Percentiles rank a stretch among this genome's conserved stretches.
Evolutionary conservation across 2,329 filamentous ascomycete species (phyloP).

Genomic region (Juglanconis oblonga): DNA sequence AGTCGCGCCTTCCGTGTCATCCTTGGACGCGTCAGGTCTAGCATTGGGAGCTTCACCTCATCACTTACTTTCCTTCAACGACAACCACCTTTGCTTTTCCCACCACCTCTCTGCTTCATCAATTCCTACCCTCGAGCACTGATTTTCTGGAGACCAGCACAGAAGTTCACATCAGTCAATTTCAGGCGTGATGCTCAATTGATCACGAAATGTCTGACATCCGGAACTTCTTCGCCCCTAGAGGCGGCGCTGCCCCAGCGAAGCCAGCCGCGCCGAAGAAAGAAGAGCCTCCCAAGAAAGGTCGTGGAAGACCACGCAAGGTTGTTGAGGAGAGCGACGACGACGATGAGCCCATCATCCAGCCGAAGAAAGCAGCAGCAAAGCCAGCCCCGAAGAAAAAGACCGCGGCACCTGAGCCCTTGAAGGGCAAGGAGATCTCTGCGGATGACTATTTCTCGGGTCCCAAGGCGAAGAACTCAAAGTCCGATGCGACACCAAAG

Average conservation of each 20-base stretch:
- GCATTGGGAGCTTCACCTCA: background rate
- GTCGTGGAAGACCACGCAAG: conserved; percentile 31
- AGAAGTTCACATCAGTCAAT: background rate
- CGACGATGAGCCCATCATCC: conserved; percentile 38
- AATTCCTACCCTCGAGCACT: background rate
- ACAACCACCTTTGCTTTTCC: background rate
- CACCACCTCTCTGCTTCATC: background rate
- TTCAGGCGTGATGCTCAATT: background rate
- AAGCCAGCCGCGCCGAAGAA: conserved; percentile 28
- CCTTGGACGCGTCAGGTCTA: conserved; percentile 10
- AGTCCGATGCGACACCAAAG: conserved; percentile 39
- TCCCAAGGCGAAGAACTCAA: conserved; percentile 39
- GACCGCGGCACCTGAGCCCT: conserved; percentile 39
- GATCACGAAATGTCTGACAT: conserved; percentile 65
- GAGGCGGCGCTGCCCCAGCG: conserved; percentile 46
- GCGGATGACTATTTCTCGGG: conserved; percentile 58
- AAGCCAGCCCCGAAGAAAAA: conserved; percentile 55
- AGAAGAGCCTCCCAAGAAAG: conserved; percentile 30
- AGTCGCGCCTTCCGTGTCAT: background rate
- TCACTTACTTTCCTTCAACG: background rate
- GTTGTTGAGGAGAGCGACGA: conserved; percentile 50
- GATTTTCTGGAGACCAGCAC: background rate
- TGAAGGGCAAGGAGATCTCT: conserved; percentile 50
- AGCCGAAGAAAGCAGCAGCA: conserved; percentile 55
- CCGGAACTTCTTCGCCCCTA: conserved; percentile 70